Conservation (phyloP, 352 stramenopile genomes). For the Peronospora belbahrii region DNA sequence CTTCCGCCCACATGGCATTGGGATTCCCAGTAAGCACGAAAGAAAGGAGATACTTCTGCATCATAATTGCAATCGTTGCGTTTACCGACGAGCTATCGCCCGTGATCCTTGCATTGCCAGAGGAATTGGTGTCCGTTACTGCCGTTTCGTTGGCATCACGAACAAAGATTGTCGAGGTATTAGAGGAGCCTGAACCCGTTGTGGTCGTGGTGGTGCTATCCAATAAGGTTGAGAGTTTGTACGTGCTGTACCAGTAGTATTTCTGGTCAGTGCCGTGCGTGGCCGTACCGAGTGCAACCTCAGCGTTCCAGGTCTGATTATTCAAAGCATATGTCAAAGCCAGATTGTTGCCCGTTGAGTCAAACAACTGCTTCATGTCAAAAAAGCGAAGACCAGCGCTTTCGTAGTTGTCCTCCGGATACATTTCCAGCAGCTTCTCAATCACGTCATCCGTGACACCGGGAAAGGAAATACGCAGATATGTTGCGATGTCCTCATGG, state of each 20-base stretch:
- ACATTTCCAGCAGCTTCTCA: constrained; percentile 14
- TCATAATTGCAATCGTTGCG: constrained; percentile 14
- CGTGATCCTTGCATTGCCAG: constrained; percentile 1
- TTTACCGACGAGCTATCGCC: constrained; percentile 8
- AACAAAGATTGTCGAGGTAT: constrained; percentile 1
- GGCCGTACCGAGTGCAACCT: constrained; percentile 8
- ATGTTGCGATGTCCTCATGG: constrained; percentile 10
- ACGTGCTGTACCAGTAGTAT: constrained; percentile 27
- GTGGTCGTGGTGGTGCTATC: constrained; percentile 4
- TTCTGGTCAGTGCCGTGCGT: constrained; percentile 16
- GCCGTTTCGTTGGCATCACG: background rate
- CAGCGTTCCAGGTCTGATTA: constrained; percentile 24
- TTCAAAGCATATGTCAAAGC: constrained; percentile 17
- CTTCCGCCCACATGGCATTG: constrained; percentile 13
- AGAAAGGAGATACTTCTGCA: constrained; percentile 24
- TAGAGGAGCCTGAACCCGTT: constrained; percentile 2
- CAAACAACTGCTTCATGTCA: constrained; percentile 24
- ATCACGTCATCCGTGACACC: constrained; percentile 18
- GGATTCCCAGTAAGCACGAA: constrained; percentile 22
- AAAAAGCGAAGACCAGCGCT: constrained; percentile 19
- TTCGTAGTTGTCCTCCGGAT: constrained; percentile 14
- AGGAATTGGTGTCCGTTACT: constrained; percentile 10
- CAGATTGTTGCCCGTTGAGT: constrained; percentile 15
- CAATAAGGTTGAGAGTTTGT: constrained; percentile 6
- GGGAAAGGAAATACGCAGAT: constrained; percentile 22